Conservation (phyloP, 805 yeast genomes). For the Zygosaccharomyces lentus region DNA sequence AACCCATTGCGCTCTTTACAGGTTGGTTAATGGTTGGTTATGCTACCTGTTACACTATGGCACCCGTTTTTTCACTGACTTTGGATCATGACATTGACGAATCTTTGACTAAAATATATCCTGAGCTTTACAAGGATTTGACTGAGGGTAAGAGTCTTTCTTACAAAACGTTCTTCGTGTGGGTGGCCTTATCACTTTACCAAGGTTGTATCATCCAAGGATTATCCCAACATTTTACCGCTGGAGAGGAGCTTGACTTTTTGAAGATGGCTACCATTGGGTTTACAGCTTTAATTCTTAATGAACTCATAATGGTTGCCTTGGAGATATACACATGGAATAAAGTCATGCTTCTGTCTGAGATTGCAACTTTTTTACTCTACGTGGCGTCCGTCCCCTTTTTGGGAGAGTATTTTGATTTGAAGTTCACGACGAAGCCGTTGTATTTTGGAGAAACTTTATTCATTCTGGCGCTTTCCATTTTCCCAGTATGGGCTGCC, state of each 20-base stretch:
- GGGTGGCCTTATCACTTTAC: slow-evolving; percentile 85
- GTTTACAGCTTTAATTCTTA: slow-evolving; percentile 71
- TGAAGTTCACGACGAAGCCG: slow-evolving; percentile 53
- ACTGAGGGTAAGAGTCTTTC: slow-evolving; percentile 85
- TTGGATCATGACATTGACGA: slow-evolving; percentile 89
- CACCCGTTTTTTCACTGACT: slow-evolving; percentile 92
- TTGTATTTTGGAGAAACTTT: slow-evolving; percentile 65
- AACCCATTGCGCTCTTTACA: slow-evolving; percentile 89
- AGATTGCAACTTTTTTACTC: slow-evolving; percentile 60
- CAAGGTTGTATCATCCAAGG: slow-evolving; percentile 88
- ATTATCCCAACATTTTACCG: slow-evolving; percentile 70
- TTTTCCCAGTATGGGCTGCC: slow-evolving; percentile 86
- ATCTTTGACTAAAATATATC: slow-evolving; percentile 81
- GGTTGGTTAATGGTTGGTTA: slow-evolving; percentile 99
- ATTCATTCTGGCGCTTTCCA: slow-evolving; percentile 60
- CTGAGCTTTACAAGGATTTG: slow-evolving; percentile 90
- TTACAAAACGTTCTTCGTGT: slow-evolving; percentile 80
- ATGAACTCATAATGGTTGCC: slow-evolving; percentile 91
- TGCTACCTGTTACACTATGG: slow-evolving; percentile 96
- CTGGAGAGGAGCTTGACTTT: slow-evolving; percentile 52
- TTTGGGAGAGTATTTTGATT: slow-evolving; percentile 79
- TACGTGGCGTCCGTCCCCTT: slow-evolving; percentile 79
- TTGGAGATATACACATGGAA: slow-evolving; percentile 92
- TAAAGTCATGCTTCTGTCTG: slow-evolving; percentile 65
- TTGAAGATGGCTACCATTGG: slow-evolving; percentile 79